Evolutionary conservation across 1,284 basidiomycete species (phyloP), one percentile per base, ranked within the genome.

Genomic region (Meira nashicola): DNA sequence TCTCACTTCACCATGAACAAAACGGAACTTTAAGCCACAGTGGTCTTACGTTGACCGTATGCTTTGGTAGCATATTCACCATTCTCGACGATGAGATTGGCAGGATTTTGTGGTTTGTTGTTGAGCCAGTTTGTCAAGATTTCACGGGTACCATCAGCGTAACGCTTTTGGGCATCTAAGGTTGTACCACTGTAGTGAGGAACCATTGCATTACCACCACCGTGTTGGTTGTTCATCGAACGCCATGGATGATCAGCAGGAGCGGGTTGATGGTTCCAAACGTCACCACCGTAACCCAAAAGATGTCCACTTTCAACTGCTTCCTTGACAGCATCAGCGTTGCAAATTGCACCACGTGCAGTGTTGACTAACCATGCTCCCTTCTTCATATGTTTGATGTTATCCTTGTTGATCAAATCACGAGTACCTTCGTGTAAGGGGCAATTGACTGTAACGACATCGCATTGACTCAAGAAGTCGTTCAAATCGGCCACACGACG

Each of bases 291-390:
- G 77, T 87, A 86, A 6, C 84, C 80, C 25, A 60, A 62, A 60
- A 93, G 78, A 53, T 89, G 88, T 15, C 92, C 92, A 57, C 83
- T 86, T 80, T 85, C 83, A 64, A 96, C 80, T 10, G 92, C 90
- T 1, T 80, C 85, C 10, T 86, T 86, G 60, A 95, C 86, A 49
- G 86, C 90, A 64, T 90, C 84, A 66, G 86, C 86, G 80, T 91
- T 87, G 79, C 87, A 90, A 75, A 96, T 92, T 54, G 92, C 92
- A 49, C 92, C 92, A 71, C 91, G 89, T 46, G 92, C 92, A 37
- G 91, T 93, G 84, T 94, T 93, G 77, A 94, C 86, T 68, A 93
- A 84, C 88, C 89, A 92, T n/a, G 79, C 72, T 33, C 83, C 83
- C 75, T 89, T 88, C 85, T 96, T 95, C 85, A 95, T 89, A 82